Evolutionary conservation across 352 stramenopile species (phyloP), one percentile per base, ranked within the genome.

Genomic region (Lagenidium giganteum): DNA sequence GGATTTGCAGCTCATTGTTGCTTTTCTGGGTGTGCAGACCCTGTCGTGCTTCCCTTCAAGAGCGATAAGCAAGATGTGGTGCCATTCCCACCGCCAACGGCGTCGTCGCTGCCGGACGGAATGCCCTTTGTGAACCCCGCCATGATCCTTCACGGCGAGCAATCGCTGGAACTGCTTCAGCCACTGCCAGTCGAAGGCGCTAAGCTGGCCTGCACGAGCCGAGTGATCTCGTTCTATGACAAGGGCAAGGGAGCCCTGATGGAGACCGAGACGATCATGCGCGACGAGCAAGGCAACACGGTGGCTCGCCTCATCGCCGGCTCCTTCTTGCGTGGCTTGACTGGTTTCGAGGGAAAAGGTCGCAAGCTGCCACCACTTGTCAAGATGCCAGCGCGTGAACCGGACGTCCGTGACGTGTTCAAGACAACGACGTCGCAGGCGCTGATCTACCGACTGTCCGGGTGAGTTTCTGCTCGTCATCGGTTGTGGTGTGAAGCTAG

Each of bases 371-470:
- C 76, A 22, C 57, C 75, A 18, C 83, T 78, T 23, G 64, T 94
- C 47, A 67, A 83, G 57, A 83, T 92, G 24, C 83, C 84, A 3
- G 73, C 72, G 52, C 71, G 82, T 41, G 59, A 68, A 23, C 78
- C 84, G 1, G 83, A 95, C 42, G 64, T 75, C 38, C 35, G 51
- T 13, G 60, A 78, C 20, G 65, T 80, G 37, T 77, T 85, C 48
- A 78, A 79, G 47, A 93, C 82, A 7, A 75, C 66, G 37, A 61
- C 68, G 2, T 60, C 71, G 31, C 79, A 90, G 50, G 87, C 95
- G 29, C 77, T 97, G 34, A 57, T 97, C 40, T 98, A 98, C 72
- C 82, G 93, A 39, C 67, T 98, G 33, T 97, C 81, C 42, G 95
- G 93, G 70, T 83, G 40, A 30, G 66, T 68, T 16, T 20, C 7